phyloP scores from a whole-genome alignment of 192 early-diverging fungal species.

The Umbelopsis sp. region DNA sequence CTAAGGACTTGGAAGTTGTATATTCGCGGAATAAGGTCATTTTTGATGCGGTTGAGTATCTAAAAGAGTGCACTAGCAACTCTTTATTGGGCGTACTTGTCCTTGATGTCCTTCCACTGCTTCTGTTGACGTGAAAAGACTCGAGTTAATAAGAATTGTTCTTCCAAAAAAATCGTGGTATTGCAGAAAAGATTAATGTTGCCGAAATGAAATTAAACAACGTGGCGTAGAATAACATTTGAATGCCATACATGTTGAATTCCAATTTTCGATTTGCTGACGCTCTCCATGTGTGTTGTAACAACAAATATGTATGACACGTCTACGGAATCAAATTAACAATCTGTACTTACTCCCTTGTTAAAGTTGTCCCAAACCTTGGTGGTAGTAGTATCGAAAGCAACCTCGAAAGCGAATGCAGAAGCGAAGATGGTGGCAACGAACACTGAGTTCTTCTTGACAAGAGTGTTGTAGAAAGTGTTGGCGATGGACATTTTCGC shows the following conservation, averaged over 20 bases:
- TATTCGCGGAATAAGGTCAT: neutral
- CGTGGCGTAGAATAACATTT: too few relatives aligned
- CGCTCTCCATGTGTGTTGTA: too few relatives aligned
- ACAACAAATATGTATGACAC: too few relatives aligned
- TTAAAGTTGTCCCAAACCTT: slow-evolving; percentile 71
- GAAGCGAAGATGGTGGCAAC: slow-evolving; percentile 65
- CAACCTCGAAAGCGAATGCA: slow-evolving; percentile 75
- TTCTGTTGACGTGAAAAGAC: slow-evolving; percentile 47
- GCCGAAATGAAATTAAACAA: neutral
- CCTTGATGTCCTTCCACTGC: slow-evolving; percentile 84
- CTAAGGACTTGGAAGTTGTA: neutral
- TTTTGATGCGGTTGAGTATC: neutral
- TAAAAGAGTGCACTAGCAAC: neutral
- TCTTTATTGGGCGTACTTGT: slow-evolving; percentile 54
- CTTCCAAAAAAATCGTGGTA: neutral
- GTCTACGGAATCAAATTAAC: neutral
- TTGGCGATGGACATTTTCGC: slow-evolving; percentile 22
- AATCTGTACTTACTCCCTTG: slow-evolving; percentile 65
- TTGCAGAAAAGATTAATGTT: neutral
- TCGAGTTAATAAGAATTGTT: neutral
- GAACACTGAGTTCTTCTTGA: slow-evolving; percentile 74
- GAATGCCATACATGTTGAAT: too few relatives aligned
- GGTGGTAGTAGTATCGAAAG: slow-evolving; percentile 63
- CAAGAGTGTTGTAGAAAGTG: slow-evolving; percentile 60
- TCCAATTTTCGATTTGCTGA: too few relatives aligned